Evolutionary conservation across 1,139 yeast species (phyloP).

Genomic region (Protomyces lactucae-debilis): DNA sequence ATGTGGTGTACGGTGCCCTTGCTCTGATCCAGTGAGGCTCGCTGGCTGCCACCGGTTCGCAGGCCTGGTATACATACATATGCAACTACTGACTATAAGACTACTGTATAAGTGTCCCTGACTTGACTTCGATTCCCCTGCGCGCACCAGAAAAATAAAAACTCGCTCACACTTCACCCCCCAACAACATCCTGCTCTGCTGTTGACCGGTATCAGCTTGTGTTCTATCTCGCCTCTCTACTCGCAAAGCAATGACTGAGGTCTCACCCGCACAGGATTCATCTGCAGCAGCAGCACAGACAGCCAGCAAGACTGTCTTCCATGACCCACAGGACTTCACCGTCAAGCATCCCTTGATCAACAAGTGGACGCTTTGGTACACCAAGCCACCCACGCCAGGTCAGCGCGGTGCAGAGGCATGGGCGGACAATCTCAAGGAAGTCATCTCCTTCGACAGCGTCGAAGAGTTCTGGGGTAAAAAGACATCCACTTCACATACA

Average conservation of each 20-base stretch:
- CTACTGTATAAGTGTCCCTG: background rate
- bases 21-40: conserved; percentile 2
- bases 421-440: conserved; percentile 91
- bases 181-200: background rate
- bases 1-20: conserved; percentile 10
- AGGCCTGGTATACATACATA: background rate
- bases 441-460: conserved; percentile 88
- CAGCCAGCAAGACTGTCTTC: conserved; percentile 49
- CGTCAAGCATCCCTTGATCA: conserved; percentile 85
- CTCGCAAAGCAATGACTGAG: background rate
- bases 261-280: background rate
- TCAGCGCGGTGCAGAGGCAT: conserved; percentile 56
- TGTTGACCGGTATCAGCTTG: background rate
- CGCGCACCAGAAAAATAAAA: background rate
- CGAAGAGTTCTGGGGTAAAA: conserved; percentile 86
- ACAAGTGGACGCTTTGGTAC: conserved; percentile 97
- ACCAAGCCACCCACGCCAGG: conserved; percentile 78
- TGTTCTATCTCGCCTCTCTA: background rate
- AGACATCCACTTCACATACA: background rate
- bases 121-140: background rate
- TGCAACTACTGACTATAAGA: too few species aligned
- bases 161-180: background rate
- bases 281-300: background rate
- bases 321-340: conserved; percentile 64
- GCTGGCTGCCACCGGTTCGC: too few species aligned